phyloP scores from a whole-genome alignment of 768 basidiomycete genomes.

The Terana coerulea region DNA sequence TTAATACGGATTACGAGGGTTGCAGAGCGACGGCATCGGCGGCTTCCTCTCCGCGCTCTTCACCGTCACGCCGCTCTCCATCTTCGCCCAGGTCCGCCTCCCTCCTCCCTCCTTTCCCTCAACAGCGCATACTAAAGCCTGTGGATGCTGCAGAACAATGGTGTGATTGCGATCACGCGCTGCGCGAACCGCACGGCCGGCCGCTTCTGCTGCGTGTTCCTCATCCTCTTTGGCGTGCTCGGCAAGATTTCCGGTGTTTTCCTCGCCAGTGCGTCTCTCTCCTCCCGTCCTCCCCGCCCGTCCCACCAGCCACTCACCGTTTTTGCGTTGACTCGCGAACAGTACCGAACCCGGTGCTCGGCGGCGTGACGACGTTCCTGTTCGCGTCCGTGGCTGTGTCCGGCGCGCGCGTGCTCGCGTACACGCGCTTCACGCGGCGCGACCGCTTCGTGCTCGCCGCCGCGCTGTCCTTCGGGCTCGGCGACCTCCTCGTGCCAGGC shows the following conservation, averaged over 20 bases:
- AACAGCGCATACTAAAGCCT: neutral
- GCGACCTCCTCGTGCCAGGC: constrained; percentile 61
- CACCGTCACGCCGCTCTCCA: constrained; percentile 76
- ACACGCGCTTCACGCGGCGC: constrained; percentile 54
- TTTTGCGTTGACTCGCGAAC: neutral
- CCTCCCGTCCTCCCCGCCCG: neutral
- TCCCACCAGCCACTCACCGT: neutral
- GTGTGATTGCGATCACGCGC: constrained; percentile 79
- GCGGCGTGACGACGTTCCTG: constrained; percentile 85
- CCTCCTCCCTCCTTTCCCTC: neutral
- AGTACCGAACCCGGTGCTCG: constrained; percentile 78
- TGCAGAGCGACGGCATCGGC: constrained; percentile 71
- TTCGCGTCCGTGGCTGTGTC: constrained; percentile 73
- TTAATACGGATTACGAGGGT: too few species aligned
- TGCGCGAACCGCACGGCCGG: constrained; percentile 81
- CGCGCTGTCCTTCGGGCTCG: constrained; percentile 65
- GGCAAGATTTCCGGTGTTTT: constrained; percentile 84
- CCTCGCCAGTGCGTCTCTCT: constrained; percentile 52
- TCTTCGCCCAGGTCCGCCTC: constrained; percentile 58
- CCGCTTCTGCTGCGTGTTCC: constrained; percentile 74
- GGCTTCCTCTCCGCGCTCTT: constrained; percentile 78
- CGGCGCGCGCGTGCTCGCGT: constrained; percentile 66
- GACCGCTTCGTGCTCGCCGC: constrained; percentile 70
- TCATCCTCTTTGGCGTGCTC: constrained; percentile 75
- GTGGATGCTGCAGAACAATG: constrained; percentile 55